A percentile compares a stretch with the other conserved stretches of the same genome.
phyloP scores from a whole-genome alignment of 495 filamentous ascomycete species.

The Barbatosphaeria neglecta region DNA sequence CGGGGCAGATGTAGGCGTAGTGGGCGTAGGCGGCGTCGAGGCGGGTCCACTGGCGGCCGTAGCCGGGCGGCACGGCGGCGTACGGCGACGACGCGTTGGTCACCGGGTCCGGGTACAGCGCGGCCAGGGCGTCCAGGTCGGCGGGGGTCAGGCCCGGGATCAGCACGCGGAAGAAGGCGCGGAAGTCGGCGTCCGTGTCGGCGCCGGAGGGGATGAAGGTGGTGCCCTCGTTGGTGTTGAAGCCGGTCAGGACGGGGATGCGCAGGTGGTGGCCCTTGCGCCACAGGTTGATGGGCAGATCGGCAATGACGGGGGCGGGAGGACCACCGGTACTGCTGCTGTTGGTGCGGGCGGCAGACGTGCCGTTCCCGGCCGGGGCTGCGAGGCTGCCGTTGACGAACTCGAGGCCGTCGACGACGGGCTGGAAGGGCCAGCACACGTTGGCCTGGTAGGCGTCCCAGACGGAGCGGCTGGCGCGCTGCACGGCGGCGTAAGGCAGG shows the following conservation, averaged over 20 bases:
- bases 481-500: constrained; percentile 32
- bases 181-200: constrained; percentile 35
- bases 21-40: constrained; percentile 53
- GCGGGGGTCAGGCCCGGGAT: constrained; percentile 37
- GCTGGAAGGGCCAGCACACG: constrained; percentile 57
- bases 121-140: constrained; percentile 38
- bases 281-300: constrained; percentile 47
- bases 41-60: constrained; percentile 46
- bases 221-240: constrained; percentile 54
- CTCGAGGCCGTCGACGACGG: constrained; percentile 47
- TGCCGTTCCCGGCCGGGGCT: no score
- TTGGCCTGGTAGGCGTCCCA: constrained; percentile 42
- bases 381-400: constrained; percentile 12
- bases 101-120: constrained; percentile 46
- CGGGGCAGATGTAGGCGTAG: constrained; percentile 56
- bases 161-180: constrained; percentile 40
- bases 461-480: constrained; percentile 35
- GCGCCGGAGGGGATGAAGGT: constrained; percentile 41
- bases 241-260: constrained; percentile 54
- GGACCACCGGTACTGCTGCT: neutral
- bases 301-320: constrained; percentile 35
- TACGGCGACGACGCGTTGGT: constrained; percentile 13
- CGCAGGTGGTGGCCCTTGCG: constrained; percentile 36
- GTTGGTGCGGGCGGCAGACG: neutral
- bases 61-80: constrained; percentile 14